Conservation (phyloP, 2,329 filamentous ascomycete species). For the Didymosphaeria variabile region DNA sequence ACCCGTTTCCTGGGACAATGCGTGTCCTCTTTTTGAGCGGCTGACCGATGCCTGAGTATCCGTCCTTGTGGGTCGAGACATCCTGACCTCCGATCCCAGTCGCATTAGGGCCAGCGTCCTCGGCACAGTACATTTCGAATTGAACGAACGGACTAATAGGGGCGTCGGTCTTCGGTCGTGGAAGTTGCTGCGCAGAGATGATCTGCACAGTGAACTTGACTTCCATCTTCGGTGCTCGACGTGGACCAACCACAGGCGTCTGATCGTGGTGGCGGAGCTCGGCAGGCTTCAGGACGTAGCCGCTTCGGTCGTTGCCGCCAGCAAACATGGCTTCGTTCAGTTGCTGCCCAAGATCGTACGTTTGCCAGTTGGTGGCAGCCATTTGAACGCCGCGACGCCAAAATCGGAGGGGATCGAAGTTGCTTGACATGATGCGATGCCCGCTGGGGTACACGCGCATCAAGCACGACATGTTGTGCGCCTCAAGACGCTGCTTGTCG, state of each 20-base stretch:
- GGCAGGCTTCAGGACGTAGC: constrained; percentile 92
- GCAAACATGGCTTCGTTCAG: constrained; percentile 98
- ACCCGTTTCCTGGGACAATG: constrained; percentile 87
- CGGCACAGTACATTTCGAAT: constrained; percentile 92
- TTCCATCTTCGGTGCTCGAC: constrained; percentile 79
- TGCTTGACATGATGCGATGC: constrained; percentile 83
- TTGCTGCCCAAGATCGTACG: constrained; percentile 93
- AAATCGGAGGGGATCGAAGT: constrained; percentile 92
- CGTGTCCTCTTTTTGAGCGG: constrained; percentile 82
- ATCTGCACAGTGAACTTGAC: constrained; percentile 87
- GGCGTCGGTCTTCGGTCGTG: constrained; percentile 78
- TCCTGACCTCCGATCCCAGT: constrained; percentile 72
- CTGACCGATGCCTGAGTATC: constrained; percentile 72
- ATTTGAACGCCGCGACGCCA: constrained; percentile 98
- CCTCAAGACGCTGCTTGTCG: constrained; percentile 79
- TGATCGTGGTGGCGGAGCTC: constrained; percentile 69
- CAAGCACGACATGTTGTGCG: constrained; percentile 85
- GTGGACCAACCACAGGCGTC: constrained; percentile 56
- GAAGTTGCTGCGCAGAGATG: constrained; percentile 93
- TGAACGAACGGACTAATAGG: constrained; percentile 93
- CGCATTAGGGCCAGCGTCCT: constrained; percentile 84
- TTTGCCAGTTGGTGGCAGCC: constrained; percentile 98
- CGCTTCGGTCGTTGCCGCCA: constrained; percentile 82
- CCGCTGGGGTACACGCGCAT: constrained; percentile 94
- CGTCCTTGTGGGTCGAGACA: constrained; percentile 67